phyloP scores from a whole-genome alignment of 225 moss, liverwort and hornwort genomes.

The Pseudoscleropodium purum region DNA sequence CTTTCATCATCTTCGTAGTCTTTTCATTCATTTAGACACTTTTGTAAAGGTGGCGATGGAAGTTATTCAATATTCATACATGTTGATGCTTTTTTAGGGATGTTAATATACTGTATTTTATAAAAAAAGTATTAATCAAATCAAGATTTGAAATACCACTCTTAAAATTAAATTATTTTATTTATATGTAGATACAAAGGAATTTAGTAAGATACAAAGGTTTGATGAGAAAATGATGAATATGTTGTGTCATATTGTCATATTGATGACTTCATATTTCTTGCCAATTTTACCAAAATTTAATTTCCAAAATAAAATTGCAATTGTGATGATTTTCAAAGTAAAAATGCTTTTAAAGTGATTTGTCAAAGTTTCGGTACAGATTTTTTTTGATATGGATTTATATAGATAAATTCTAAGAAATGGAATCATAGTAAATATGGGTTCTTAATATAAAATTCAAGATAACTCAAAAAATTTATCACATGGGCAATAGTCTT shows the following conservation, averaged over 20 bases:
- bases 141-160: fast-evolving
- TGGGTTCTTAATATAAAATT: not conserved
- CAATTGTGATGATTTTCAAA: not conserved
- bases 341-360: not conserved
- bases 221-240: not conserved
- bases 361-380: not conserved
- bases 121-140: not conserved
- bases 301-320: not conserved
- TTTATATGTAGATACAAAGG: not conserved
- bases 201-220: not conserved
- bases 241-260: not conserved
- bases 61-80: fast-evolving
- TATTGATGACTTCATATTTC: not conserved
- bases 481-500: not conserved
- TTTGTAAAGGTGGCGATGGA: not conserved
- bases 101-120: not conserved
- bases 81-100: not conserved
- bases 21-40: not conserved
- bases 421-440: not conserved
- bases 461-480: not conserved
- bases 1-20: not conserved
- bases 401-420: fast-evolving
- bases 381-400: not conserved
- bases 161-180: not conserved
- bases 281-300: not conserved